Evolutionary conservation across 352 stramenopile genomes (phyloP).

Genomic region (Phytophthora vignae): DNA sequence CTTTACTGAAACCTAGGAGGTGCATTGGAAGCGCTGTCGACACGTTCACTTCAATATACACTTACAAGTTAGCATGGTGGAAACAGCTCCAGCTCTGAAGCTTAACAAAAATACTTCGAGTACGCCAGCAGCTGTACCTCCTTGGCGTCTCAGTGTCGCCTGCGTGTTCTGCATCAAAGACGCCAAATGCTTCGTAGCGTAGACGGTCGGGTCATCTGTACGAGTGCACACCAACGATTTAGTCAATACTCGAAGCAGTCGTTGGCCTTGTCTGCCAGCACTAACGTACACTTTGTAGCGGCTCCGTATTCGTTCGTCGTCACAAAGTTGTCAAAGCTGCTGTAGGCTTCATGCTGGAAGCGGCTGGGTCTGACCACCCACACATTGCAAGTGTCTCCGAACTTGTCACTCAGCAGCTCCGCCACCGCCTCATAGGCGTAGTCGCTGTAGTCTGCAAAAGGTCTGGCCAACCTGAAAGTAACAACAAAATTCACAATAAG

Average conservation of each 20-base stretch:
- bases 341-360: constrained; percentile 56
- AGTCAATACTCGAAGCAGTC: neutral
- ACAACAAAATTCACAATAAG: constrained; percentile 1
- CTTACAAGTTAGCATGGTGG: neutral
- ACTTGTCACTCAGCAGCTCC: constrained; percentile 57
- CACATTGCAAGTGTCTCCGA: constrained; percentile 59
- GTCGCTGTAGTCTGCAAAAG: constrained; percentile 54
- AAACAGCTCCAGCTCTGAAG: too few relatives aligned
- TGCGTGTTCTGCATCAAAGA: constrained; percentile 52
- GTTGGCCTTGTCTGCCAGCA: neutral
- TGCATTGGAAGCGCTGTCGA: constrained; percentile 63
- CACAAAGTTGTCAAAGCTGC: constrained; percentile 75
- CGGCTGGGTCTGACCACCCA: constrained; percentile 63
- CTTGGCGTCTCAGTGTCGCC: constrained; percentile 28
- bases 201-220: constrained; percentile 46
- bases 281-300: constrained; percentile 51
- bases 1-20: constrained; percentile 77
- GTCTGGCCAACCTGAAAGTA: constrained; percentile 34
- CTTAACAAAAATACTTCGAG: neutral
- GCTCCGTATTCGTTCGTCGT: constrained; percentile 62
- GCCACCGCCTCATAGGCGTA: constrained; percentile 65
- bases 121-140: constrained; percentile 24
- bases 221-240: neutral
- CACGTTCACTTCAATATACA: constrained; percentile 37
- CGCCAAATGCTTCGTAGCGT: constrained; percentile 48